phyloP scores from a whole-genome alignment of 495 filamentous ascomycete genomes.

The Penicillium waksmanii region DNA sequence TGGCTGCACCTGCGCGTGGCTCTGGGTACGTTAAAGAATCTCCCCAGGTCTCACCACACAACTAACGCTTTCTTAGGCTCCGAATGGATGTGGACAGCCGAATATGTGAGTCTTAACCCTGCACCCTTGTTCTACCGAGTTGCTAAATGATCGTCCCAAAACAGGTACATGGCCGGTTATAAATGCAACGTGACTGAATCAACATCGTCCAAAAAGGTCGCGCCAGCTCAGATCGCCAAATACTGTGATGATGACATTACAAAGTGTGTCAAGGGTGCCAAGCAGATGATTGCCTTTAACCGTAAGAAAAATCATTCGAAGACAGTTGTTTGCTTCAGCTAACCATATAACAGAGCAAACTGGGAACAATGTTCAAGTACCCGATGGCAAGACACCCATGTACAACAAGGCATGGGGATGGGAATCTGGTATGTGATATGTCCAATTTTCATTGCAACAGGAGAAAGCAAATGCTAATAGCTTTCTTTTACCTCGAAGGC shows the following conservation, averaged over 20 bases:
- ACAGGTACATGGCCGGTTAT: conserved; percentile 58
- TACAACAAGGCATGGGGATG: conserved; percentile 27
- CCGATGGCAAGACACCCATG: conserved; percentile 19
- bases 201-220: conserved; percentile 42
- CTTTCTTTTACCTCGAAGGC: conserved; percentile 5
- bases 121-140: not conserved
- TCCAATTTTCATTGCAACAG: not conserved
- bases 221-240: conserved; percentile 41
- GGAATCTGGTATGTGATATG: conserved; percentile 20
- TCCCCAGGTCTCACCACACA: not conserved
- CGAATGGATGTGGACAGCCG: conserved; percentile 49
- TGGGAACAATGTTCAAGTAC: conserved; percentile 28
- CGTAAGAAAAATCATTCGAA: conserved; percentile 29
- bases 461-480: not conserved
- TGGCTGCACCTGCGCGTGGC: conserved; percentile 60
- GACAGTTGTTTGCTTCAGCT: not conserved
- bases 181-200: conserved; percentile 55
- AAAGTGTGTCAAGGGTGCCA: conserved; percentile 55
- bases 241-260: conserved; percentile 46
- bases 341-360: conserved; percentile 19
- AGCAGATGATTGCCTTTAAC: conserved; percentile 59
- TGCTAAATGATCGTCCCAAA: not conserved
- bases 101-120: conserved; percentile 38
- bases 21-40: conserved; percentile 42
- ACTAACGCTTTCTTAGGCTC: conserved; percentile 31